Conservation (phyloP, 208 protist genomes). For the Leishmania braziliensis region DNA sequence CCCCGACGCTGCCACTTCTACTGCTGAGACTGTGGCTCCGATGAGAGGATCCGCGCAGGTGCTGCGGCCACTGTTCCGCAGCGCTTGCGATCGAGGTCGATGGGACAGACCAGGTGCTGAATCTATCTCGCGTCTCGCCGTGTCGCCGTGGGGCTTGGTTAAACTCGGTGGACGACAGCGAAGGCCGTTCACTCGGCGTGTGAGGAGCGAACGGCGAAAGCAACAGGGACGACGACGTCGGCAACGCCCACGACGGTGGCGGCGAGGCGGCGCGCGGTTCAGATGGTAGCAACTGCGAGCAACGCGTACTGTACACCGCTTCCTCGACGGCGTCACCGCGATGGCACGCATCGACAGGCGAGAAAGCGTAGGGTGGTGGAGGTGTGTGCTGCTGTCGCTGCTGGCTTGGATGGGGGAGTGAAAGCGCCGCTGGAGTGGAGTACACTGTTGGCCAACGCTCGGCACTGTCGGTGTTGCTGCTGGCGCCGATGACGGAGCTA, state of each 20-base stretch:
- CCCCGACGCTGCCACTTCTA: background rate
- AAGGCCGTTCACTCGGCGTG: conserved; percentile 22
- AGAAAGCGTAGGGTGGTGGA: conserved; percentile 12
- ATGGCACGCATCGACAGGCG: background rate
- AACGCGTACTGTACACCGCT: background rate
- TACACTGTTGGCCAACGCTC: conserved; percentile 20
- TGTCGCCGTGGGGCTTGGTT: conserved; percentile 11
- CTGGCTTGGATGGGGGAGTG: background rate
- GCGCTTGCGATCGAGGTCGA: background rate
- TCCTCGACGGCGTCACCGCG: background rate
- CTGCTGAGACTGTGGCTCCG: conserved; percentile 17
- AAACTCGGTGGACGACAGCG: conserved; percentile 19
- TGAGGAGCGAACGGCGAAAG: conserved; percentile 5
- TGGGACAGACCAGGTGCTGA: background rate
- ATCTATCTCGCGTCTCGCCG: background rate
- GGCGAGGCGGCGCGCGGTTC: conserved; percentile 2
- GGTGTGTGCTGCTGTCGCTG: conserved; percentile 1
- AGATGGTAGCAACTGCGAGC: conserved; percentile 8
- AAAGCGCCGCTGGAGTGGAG: background rate
- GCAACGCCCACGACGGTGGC: conserved; percentile 4
- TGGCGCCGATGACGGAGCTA: conserved; percentile 1
- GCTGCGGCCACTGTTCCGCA: background rate
- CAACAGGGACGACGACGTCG: conserved; percentile 1
- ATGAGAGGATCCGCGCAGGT: background rate
- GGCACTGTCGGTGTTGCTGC: conserved; percentile 13